These are phyloP conservation scores for Akanthomyces uredinophilus DNA, from an alignment of 2,329 filamentous ascomycete species.

Conservation along the genomic window DNA sequence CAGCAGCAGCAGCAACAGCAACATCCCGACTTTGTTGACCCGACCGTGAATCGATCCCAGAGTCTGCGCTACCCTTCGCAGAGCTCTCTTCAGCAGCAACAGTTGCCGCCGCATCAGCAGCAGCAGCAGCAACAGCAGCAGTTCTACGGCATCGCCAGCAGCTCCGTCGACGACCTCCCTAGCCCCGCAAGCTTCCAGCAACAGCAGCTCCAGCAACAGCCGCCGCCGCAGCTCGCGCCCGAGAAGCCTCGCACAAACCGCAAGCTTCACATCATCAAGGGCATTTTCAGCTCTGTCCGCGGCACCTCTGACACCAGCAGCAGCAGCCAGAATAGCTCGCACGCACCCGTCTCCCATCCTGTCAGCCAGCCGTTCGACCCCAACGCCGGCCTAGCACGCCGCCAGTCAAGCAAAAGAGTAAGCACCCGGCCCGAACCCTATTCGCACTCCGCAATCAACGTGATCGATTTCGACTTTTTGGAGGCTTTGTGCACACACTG, in stretches of 20 bases:
- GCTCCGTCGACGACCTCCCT: slow-evolving; percentile 23
- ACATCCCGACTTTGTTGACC: slow-evolving; percentile 40
- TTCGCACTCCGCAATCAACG: not conserved
- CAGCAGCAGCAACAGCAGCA: slow-evolving; percentile 27
- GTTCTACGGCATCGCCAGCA: slow-evolving; percentile 26
- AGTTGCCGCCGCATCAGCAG: slow-evolving; percentile 14
- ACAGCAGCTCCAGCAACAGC: slow-evolving; percentile 24
- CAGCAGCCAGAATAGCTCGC: slow-evolving; percentile 27
- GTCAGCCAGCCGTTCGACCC: slow-evolving; percentile 38
- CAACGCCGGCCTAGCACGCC: slow-evolving; percentile 43
- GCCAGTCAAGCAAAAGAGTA: slow-evolving; percentile 50
- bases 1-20: slow-evolving; percentile 25
- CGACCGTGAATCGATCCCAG: slow-evolving; percentile 43
- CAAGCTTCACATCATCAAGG: slow-evolving; percentile 44
- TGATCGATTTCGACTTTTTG: not conserved
- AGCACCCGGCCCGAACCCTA: slow-evolving; percentile 33
- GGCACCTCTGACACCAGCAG: slow-evolving; percentile 22
- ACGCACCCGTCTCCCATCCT: slow-evolving; percentile 23
- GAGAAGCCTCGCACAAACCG: slow-evolving; percentile 46
- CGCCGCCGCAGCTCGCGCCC: slow-evolving; percentile 20
- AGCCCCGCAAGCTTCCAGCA: slow-evolving; percentile 21
- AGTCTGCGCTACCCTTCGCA: slow-evolving; percentile 43
- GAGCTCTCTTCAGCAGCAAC: slow-evolving; percentile 26
- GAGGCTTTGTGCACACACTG: not conserved
- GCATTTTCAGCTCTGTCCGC: slow-evolving; percentile 42